Conservation (phyloP, 164 flowering plant genomes). For the Vitis rotundifolia region DNA sequence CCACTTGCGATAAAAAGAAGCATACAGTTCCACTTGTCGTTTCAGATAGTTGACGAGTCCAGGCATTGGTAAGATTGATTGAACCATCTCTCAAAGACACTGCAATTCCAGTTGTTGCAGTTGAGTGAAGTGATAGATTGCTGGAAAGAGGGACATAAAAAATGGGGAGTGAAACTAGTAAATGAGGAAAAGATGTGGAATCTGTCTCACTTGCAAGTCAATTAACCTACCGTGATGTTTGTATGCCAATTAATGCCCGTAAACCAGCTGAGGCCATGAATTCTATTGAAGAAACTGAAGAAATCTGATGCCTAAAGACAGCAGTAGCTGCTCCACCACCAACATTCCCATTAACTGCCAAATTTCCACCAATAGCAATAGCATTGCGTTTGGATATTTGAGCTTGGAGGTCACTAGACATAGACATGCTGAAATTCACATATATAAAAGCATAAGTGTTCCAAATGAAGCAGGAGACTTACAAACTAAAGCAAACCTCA, state of each 20-base stretch:
- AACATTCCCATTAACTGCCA: constrained; percentile 63
- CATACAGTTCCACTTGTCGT: constrained; percentile 80
- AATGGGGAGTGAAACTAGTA: neutral
- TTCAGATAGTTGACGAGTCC: constrained; percentile 95
- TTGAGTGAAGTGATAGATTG: constrained; percentile 67
- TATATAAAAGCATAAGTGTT: neutral
- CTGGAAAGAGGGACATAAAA: constrained; percentile 35
- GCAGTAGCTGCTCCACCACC: constrained; percentile 82
- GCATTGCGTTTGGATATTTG: constrained; percentile 70
- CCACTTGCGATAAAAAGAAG: constrained; percentile 1
- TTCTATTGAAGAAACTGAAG: constrained; percentile 71
- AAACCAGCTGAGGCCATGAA: constrained; percentile 81
- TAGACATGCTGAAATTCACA: constrained; percentile 67
- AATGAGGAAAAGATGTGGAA: neutral
- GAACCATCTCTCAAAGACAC: constrained; percentile 87
- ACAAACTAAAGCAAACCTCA: constrained; percentile 4
- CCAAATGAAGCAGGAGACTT: constrained; percentile 1
- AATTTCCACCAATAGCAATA: constrained; percentile 76
- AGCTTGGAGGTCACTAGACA: constrained; percentile 81
- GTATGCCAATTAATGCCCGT: constrained; percentile 69
- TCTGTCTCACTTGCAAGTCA: constrained; percentile 6
- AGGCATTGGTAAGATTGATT: constrained; percentile 78
- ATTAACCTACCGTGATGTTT: constrained; percentile 67
- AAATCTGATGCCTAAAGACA: constrained; percentile 67
- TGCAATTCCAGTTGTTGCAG: constrained; percentile 77